phyloP scores from a whole-genome alignment of 163 green algal species.

The Chloromonas sp. region DNA sequence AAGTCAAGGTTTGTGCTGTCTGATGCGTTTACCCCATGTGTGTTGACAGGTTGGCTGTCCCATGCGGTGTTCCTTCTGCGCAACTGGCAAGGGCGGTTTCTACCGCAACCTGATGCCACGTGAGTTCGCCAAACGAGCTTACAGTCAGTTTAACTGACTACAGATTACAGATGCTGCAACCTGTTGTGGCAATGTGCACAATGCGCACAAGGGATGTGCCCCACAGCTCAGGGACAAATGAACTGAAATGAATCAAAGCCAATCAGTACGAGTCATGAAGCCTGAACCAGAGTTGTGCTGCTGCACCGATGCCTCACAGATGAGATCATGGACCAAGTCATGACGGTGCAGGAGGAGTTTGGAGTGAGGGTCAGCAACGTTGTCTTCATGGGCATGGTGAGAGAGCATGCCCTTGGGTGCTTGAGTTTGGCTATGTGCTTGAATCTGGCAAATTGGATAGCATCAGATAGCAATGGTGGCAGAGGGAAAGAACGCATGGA shows the following conservation, averaged over 20 bases:
- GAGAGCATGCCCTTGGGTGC: neutral
- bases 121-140: constrained; percentile 92
- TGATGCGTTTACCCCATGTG: neutral
- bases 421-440: too few relatives aligned
- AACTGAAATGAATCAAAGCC: too few relatives aligned
- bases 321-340: constrained; percentile 28
- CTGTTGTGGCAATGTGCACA: too few relatives aligned
- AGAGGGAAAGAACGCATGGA: too few relatives aligned
- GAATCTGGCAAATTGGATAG: too few relatives aligned
- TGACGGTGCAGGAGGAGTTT: constrained; percentile 73
- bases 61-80: constrained; percentile 97
- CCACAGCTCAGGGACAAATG: too few relatives aligned
- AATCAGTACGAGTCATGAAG: too few relatives aligned
- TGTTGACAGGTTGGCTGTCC: constrained; percentile 83
- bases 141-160: neutral
- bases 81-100: constrained; percentile 95
- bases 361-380: constrained; percentile 59
- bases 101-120: constrained; percentile 81
- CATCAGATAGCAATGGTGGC: too few relatives aligned
- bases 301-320: neutral
- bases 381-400: constrained; percentile 61
- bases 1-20: too few relatives aligned
- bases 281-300: too few relatives aligned
- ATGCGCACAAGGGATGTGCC: too few relatives aligned
- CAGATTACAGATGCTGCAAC: too few relatives aligned